Conservation (phyloP, 2,329 filamentous ascomycete genomes). For the Aspergillus brasiliensis region DNA sequence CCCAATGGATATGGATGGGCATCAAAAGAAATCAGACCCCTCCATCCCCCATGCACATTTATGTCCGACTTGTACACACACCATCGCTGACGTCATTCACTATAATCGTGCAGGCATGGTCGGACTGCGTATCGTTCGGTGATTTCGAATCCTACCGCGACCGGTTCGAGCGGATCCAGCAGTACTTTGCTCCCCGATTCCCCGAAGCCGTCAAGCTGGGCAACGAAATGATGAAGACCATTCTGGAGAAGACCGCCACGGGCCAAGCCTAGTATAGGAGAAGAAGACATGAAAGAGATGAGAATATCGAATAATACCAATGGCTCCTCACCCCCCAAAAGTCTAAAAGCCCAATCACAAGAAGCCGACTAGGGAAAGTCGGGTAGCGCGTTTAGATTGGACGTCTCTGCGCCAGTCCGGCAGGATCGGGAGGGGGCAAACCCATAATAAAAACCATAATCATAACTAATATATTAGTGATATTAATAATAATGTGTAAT, state of each 20-base stretch:
- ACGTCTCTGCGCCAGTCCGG: background rate
- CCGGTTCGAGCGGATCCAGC: constrained; percentile 86
- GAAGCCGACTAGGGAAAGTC: background rate
- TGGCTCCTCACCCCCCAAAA: background rate
- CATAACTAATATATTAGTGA: background rate
- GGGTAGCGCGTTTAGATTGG: background rate
- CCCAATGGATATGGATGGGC: background rate
- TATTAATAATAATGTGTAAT: constrained; percentile 63
- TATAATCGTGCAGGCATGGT: constrained; percentile 68
- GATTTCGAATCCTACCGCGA: constrained; percentile 93
- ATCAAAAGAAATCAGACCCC: background rate
- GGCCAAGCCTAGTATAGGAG: constrained; percentile 9
- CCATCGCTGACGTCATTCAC: constrained; percentile 9
- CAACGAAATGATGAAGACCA: constrained; percentile 96
- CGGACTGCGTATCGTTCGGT: constrained; percentile 85
- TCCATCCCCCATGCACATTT: background rate
- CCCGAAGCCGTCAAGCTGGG: constrained; percentile 83
- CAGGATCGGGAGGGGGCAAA: constrained; percentile 27
- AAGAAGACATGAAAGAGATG: background rate
- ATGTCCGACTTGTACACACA: background rate
- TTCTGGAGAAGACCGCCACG: constrained; percentile 71
- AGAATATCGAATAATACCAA: background rate
- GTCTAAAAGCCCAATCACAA: background rate
- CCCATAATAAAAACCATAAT: background rate
- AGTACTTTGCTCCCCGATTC: constrained; percentile 89